A percentile compares a stretch with the other conserved stretches of the same genome.
Evolutionary conservation across 2,329 filamentous ascomycete genomes (phyloP).

Genomic region (Apiospora rasikravindrae): DNA sequence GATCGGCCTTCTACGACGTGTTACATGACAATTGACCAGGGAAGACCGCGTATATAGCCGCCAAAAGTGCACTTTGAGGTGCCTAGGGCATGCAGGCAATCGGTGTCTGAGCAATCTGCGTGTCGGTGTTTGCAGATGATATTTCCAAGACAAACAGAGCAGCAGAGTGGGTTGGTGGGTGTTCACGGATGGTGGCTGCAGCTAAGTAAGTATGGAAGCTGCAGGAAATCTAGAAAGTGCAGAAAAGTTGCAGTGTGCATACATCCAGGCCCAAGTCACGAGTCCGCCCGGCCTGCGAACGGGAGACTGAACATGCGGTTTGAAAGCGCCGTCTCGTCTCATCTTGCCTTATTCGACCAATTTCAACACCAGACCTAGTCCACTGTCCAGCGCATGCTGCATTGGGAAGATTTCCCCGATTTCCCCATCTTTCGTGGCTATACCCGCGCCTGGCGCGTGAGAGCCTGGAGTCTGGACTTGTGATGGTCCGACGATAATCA

Average conservation of each 20-base stretch:
- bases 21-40: background rate
- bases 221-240: too few species aligned
- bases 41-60: background rate
- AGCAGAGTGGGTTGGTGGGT: background rate
- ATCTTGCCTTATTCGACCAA: background rate
- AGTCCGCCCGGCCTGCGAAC: background rate
- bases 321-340: background rate
- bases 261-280: background rate
- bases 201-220: too few species aligned
- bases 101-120: background rate
- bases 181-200: background rate
- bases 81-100: background rate
- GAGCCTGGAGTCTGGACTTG: background rate
- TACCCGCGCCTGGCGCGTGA: background rate
- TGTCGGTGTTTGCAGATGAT: background rate
- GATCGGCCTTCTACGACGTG: slow-evolving; percentile 10
- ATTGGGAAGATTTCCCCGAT: background rate
- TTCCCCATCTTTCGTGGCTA: slow-evolving; percentile 6
- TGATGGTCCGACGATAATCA: background rate
- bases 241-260: background rate
- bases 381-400: background rate
- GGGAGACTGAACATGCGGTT: background rate
- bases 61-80: background rate
- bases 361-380: background rate
- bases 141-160: slow-evolving; percentile 10